Evolutionary conservation across 768 basidiomycete species (phyloP).

Genomic region (Dioszegia hungarica): DNA sequence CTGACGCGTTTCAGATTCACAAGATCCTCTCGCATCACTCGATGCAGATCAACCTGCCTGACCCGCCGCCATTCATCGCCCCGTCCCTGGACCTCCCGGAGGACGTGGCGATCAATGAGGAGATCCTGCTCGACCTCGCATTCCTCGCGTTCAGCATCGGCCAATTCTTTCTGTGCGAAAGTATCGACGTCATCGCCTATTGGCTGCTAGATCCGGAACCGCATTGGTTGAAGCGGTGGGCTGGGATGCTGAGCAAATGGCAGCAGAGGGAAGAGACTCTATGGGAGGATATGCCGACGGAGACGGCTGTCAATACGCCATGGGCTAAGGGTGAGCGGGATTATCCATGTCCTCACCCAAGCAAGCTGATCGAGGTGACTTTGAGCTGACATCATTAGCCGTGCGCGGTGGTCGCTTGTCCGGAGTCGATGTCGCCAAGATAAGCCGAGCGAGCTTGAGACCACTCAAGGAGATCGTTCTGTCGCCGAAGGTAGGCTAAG

Average conservation of each 20-base stretch:
- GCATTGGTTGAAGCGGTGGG: slow-evolving; percentile 39
- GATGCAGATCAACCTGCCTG: slow-evolving; percentile 9
- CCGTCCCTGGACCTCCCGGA: slow-evolving; percentile 12
- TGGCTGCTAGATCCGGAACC: slow-evolving; percentile 9
- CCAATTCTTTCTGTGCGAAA: slow-evolving; percentile 26
- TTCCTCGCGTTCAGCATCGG: slow-evolving; percentile 23
- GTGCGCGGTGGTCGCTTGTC: not conserved
- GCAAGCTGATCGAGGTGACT: not conserved
- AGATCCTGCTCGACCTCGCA: slow-evolving; percentile 16
- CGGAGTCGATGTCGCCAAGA: not conserved
- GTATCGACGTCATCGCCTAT: slow-evolving; percentile 7
- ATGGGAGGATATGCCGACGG: slow-evolving; percentile 22
- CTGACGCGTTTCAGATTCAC: slow-evolving; percentile 25
- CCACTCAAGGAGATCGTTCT: slow-evolving; percentile 28
- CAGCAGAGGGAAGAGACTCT: slow-evolving; percentile 25
- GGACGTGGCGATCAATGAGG: slow-evolving; percentile 2
- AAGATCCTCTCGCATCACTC: slow-evolving; percentile 40
- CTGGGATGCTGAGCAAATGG: slow-evolving; percentile 29
- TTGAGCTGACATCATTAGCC: not conserved
- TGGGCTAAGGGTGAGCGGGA: not conserved
- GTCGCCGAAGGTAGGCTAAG: slow-evolving; percentile 14
- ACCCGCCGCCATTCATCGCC: slow-evolving; percentile 13
- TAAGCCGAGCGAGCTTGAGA: not conserved
- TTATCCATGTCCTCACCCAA: not conserved
- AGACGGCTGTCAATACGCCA: not conserved